Evolutionary conservation across 2,329 filamentous ascomycete species (phyloP), one percentile per base, ranked within the genome.

Genomic region (Paraconiothyrium brasiliense): DNA sequence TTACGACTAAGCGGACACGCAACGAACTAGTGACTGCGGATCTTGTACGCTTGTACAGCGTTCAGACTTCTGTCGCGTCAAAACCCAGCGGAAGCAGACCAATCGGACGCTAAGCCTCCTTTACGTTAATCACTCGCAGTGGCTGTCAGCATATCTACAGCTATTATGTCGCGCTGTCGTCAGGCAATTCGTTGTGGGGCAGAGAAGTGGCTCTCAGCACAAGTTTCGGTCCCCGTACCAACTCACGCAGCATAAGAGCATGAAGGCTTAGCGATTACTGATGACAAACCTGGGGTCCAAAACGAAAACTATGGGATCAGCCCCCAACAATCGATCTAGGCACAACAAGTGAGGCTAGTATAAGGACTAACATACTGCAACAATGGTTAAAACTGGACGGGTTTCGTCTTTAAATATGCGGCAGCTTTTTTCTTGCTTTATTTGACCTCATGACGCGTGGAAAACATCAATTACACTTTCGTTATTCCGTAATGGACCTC

Each of bases 261-360:
- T 30, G 8, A 30, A 48, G 24, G 46, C 46, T 32, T 10, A 14
- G 48, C 9, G 48, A 51, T 51, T 34, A 51, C 32, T 51, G 48
- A 51, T 37, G 30, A 16, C 20, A 2, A 27, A 9, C 2, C 10
- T 51, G 48, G 24, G 39, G 24, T 13, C 14, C 32, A 32, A 37
- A 5, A 16, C 16, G n/a, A 20, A 37, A 9, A 35, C 9, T 20
- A n/a, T 37, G 13, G 32, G 8, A 51, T 22, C 10, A 16, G 20
- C 16, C 24, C 16, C 20, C 16, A 37, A 37, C 37, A 9, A 20
- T 9, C n/a, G 27, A 51, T 22, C n/a, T 4, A 16, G 5, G 32
- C 14, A 51, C 14, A 2, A 37, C 32, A 4, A 9, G 16, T 32
- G 27, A 22, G 3, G 32, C n/a, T 35, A 10, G 30, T 51, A 51